A percentile compares a stretch with the other conserved stretches of the same genome.
Conservation (phyloP, 2,329 filamentous ascomycete genomes). For the Scedosporium apiospermum region DNA sequence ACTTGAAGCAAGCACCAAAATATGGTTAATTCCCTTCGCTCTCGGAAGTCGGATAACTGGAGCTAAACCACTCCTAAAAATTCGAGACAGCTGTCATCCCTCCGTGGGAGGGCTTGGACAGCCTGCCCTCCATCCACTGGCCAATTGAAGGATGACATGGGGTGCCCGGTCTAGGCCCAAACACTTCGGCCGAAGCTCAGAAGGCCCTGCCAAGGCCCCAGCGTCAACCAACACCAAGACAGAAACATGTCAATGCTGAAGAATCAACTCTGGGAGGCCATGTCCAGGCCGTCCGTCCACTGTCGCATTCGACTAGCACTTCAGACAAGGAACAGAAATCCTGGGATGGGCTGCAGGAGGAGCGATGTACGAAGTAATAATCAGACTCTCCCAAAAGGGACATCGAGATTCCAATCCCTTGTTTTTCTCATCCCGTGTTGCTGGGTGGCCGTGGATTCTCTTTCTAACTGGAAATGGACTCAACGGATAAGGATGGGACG, state of each 20-base stretch:
- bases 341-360: background rate
- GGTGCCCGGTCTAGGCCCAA: background rate
- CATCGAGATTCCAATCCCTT: background rate
- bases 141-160: background rate
- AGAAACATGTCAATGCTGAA: background rate
- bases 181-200: background rate
- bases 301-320: background rate
- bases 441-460: no score
- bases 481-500: background rate
- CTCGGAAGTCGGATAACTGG: background rate
- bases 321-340: background rate
- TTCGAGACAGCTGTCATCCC: constrained; percentile 1
- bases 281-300: background rate
- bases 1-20: background rate
- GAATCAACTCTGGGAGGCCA: background rate
- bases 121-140: background rate
- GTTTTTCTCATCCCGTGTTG: no score
- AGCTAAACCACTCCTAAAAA: background rate
- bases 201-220: background rate
- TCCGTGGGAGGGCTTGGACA: background rate
- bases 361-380: background rate
- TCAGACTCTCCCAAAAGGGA: background rate
- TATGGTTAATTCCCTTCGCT: background rate
- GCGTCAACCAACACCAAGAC: background rate
- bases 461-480: background rate